Evolutionary conservation across 306 rosid genomes (phyloP).

Genomic region (Vachellia pachyceras): DNA sequence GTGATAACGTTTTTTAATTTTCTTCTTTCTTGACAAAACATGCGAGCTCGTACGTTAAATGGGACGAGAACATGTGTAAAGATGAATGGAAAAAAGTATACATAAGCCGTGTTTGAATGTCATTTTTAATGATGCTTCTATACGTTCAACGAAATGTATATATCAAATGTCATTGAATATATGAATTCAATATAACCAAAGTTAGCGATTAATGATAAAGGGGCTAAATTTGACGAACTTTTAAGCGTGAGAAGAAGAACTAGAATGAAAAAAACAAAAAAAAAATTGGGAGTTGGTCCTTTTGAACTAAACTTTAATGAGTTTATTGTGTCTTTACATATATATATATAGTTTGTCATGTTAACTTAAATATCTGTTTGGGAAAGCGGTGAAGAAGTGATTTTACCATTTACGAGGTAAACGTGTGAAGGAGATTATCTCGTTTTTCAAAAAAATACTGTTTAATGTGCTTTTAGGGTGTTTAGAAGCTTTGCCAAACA

Average conservation of each 20-base stretch:
- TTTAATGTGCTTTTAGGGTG: too few species aligned
- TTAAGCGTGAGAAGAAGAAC: not conserved
- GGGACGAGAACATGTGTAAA: not conserved
- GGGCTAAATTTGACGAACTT: not conserved
- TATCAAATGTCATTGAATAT: not conserved
- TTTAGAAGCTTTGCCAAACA: too few species aligned
- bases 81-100: not conserved
- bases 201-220: not conserved
- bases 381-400: too few species aligned
- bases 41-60: too few species aligned
- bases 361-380: too few species aligned
- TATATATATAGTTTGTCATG: not conserved
- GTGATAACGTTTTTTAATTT: too few species aligned
- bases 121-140: not conserved
- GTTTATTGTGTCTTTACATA: not conserved
- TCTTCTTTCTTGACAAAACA: too few species aligned
- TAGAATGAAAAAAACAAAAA: not conserved
- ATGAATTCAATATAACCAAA: not conserved
- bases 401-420: too few species aligned
- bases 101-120: not conserved
- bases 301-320: too few species aligned
- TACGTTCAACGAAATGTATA: not conserved
- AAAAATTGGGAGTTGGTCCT: not conserved
- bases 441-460: too few species aligned
- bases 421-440: too few species aligned